Evolutionary conservation across 306 rosid species (phyloP).

Genomic region (Prunus fruticosa): DNA sequence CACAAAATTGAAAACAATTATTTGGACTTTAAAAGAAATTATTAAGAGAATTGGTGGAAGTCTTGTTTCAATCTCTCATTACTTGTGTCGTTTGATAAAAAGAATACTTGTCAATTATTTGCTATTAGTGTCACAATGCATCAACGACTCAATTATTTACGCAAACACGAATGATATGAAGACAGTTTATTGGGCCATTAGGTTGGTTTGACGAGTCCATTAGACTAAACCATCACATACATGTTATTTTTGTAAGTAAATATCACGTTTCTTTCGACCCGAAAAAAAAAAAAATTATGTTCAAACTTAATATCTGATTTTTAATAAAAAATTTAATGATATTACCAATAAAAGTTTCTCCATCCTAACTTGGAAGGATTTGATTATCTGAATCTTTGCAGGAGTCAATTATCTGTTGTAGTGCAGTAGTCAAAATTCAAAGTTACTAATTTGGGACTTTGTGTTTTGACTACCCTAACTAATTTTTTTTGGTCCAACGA

Average conservation of each 20-base stretch:
- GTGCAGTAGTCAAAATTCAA: constrained; percentile 1
- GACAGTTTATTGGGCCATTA: too few relatives aligned
- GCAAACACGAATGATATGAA: too few relatives aligned
- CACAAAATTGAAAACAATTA: neutral
- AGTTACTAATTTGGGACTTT: neutral
- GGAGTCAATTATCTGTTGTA: neutral
- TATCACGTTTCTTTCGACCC: neutral
- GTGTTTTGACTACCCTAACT: neutral
- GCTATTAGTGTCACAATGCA: too few relatives aligned
- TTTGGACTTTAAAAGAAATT: too few relatives aligned
- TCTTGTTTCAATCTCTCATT: too few relatives aligned
- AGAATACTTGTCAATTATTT: too few relatives aligned
- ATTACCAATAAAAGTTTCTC: neutral
- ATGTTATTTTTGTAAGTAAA: too few relatives aligned
- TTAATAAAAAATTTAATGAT: neutral
- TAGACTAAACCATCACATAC: too few relatives aligned
- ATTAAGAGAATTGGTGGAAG: too few relatives aligned
- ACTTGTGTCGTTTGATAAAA: too few relatives aligned
- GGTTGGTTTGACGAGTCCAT: too few relatives aligned
- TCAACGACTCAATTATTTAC: too few relatives aligned
- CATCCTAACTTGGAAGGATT: neutral
- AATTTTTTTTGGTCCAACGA: neutral
- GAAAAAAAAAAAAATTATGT: neutral
- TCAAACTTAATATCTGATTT: neutral
- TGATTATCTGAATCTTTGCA: neutral